A percentile compares a stretch with the other conserved stretches of the same genome.
These are phyloP conservation scores for Pseudocercospora cruenta DNA, from an alignment of 2,329 filamentous ascomycete species.

Conservation along the genomic window DNA sequence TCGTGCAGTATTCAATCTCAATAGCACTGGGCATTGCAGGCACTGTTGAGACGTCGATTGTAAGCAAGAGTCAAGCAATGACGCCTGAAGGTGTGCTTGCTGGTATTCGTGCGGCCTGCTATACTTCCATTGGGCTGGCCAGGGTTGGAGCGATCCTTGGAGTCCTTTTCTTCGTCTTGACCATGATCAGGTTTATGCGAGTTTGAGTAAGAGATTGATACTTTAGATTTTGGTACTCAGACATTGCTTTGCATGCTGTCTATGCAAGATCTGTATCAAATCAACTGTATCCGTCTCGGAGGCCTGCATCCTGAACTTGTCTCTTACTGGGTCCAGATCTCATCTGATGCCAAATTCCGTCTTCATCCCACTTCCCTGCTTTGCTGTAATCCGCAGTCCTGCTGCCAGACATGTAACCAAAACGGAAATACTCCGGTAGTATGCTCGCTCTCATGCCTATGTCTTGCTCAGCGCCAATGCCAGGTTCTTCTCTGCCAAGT, in stretches of 20 bases:
- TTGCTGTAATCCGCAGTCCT: slow-evolving; percentile 71
- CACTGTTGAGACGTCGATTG: slow-evolving; percentile 59
- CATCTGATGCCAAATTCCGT: slow-evolving; percentile 70
- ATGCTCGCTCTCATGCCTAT: slow-evolving; percentile 27
- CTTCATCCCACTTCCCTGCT: slow-evolving; percentile 69
- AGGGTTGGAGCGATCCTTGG: slow-evolving; percentile 32
- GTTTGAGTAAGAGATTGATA: not conserved
- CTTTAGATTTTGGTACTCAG: not conserved
- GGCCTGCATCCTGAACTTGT: not conserved
- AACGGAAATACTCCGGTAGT: slow-evolving; percentile 74
- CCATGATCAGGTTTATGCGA: not conserved
- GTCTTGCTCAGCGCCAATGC: slow-evolving; percentile 7
- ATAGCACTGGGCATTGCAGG: slow-evolving; percentile 67
- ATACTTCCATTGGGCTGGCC: slow-evolving; percentile 41
- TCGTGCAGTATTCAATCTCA: slow-evolving; percentile 70
- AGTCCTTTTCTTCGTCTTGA: slow-evolving; percentile 24
- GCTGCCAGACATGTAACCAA: slow-evolving; percentile 72
- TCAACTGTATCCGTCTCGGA: not conserved
- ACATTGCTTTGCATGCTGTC: not conserved
- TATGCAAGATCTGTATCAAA: not conserved
- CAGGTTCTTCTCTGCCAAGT: slow-evolving; percentile 15
- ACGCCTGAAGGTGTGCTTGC: slow-evolving; percentile 38
- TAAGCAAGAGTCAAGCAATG: slow-evolving; percentile 34
- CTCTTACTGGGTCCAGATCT: slow-evolving; percentile 56
- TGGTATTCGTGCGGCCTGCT: slow-evolving; percentile 47